Conservation (phyloP, 305 asterid species). For the Galium porrigens region DNA sequence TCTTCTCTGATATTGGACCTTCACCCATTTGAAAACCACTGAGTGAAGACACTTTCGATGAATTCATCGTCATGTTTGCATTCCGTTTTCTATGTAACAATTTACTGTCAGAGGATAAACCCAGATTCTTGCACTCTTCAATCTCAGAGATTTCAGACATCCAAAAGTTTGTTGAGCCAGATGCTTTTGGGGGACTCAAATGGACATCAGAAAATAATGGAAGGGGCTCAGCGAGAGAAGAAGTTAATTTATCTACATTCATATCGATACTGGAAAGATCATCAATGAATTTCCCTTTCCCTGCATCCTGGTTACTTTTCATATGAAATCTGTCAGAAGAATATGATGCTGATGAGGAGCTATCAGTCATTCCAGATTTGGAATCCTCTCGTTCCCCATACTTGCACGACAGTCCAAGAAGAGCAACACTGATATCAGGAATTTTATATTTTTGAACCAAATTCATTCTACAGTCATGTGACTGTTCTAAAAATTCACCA, state of each 20-base stretch:
- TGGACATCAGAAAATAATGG: constrained; percentile 30
- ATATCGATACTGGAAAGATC: constrained; percentile 21
- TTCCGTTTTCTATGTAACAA: constrained; percentile 25
- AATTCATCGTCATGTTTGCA: constrained; percentile 23
- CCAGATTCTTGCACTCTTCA: constrained; percentile 29
- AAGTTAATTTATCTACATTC: constrained; percentile 25
- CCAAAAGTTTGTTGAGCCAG: constrained; percentile 33
- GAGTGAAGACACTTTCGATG: constrained; percentile 24
- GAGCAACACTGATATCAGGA: constrained; percentile 59
- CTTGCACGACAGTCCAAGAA: constrained; percentile 48
- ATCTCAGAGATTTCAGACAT: constrained; percentile 29
- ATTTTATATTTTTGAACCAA: constrained; percentile 51
- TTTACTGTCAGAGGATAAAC: constrained; percentile 31
- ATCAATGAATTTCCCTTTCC: constrained; percentile 40
- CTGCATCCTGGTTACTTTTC: constrained; percentile 33
- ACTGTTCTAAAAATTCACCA: constrained; percentile 51
- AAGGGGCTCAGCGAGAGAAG: constrained; percentile 28
- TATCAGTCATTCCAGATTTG: constrained; percentile 79
- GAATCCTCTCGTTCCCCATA: constrained; percentile 83
- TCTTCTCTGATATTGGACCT: constrained; percentile 28
- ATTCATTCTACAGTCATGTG: constrained; percentile 33
- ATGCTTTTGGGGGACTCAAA: constrained; percentile 29
- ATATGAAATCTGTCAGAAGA: constrained; percentile 42
- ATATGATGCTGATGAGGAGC: constrained; percentile 71
- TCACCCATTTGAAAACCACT: constrained; percentile 31